These are phyloP conservation scores for Beverwykella pulmonaria DNA, from an alignment of 495 filamentous ascomycete species.

Conservation along the genomic window DNA sequence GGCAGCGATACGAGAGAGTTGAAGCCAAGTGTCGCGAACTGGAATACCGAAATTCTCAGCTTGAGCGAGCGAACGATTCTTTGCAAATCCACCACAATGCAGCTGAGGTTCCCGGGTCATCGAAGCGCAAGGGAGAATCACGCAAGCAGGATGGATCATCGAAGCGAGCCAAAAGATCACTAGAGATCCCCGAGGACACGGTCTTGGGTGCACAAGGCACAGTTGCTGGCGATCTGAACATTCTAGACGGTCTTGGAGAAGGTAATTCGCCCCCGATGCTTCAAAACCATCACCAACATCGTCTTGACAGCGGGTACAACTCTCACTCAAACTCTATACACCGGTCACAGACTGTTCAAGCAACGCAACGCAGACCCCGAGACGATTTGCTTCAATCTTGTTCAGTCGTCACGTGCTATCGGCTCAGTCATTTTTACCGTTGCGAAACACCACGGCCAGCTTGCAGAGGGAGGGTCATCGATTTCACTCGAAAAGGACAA, in stretches of 20 bases:
- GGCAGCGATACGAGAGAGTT: constrained; percentile 9
- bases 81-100: not conserved
- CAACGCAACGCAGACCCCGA: constrained; percentile 1
- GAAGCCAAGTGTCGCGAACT: constrained; percentile 15
- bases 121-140: constrained; percentile 12
- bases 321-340: constrained; percentile 23
- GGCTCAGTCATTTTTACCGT: constrained; percentile 16
- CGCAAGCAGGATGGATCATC: not conserved
- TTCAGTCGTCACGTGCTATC: constrained; percentile 15
- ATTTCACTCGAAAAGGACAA: constrained; percentile 11
- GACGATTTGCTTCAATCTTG: constrained; percentile 22
- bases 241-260: constrained; percentile 26
- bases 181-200: not conserved
- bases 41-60: constrained; percentile 1
- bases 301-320: constrained; percentile 3
- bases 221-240: constrained; percentile 13
- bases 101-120: not conserved
- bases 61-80: constrained; percentile 17
- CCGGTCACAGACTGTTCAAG: constrained; percentile 18
- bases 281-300: not conserved
- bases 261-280: not conserved
- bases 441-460: constrained; percentile 10
- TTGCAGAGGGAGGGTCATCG: not conserved
- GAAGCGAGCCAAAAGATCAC: constrained; percentile 8
- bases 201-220: not conserved